Base-by-base conservation (phyloP, 768 basidiomycete genomes). In the Tubosaeta sp. region DNA sequence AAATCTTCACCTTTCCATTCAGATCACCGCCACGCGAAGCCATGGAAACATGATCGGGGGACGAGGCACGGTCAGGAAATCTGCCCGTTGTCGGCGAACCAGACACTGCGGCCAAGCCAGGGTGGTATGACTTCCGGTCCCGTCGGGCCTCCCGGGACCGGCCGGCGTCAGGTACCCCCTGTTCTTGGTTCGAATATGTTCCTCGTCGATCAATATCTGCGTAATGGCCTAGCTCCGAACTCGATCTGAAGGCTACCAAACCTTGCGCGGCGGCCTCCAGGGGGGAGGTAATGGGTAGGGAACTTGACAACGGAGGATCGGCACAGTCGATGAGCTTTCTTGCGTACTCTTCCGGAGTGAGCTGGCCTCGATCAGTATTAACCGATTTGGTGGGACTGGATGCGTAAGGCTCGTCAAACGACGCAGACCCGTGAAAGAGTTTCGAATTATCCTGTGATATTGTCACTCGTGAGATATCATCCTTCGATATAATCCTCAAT, bases 171-270 rank as follows among this genome's bases (percentile, higher is more conserved):
- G 80, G 77, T 16, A 78, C 79, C 38, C 72, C 64, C 51, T 77
- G 76, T 44, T 77, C 77, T 44, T 61, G 66, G 19, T 73, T 71
- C 39, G 53, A 43, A 14, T 54, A 40, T 5, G 46, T 62, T 57
- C 32, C 63, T 52, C 61, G 69, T 58, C 61, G 66, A 38, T 79
- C 77, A 52, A 83, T 64, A 68, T 90, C 90, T 38, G 83, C 61
- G 66, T 92, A 91, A 62, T 91, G 84, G 4, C 90, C 90, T 39
- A 90, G 73, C 65, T 90, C 90, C 24, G 90, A 92, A 64, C 84
- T 89, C 7, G 89, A 80, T 44, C 88, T 81, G 49, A 74, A 51
- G 12, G 69, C 46, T 21, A 66, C 64, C 10, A 64, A 66, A 14
- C 59, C 54, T 22, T 68, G 68, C 25, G 61, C 48, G 11, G 62